Percentiles rank a stretch among this genome's conserved stretches.
phyloP scores from a whole-genome alignment of 352 stramenopile genomes.

The Sclerospora graminicola region DNA sequence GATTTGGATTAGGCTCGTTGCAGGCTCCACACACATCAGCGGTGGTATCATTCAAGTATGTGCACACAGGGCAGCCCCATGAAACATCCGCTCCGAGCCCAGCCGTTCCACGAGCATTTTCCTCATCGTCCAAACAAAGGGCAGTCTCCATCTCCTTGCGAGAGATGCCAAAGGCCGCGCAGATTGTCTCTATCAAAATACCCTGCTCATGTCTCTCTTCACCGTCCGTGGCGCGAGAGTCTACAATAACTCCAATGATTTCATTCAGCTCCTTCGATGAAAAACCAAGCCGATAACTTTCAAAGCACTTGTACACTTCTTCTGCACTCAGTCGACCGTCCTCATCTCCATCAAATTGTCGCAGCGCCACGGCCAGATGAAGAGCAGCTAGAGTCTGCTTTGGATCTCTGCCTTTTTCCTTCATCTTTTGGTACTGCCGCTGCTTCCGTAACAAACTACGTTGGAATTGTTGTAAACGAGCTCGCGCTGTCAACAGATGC shows the following conservation, averaged over 20 bases:
- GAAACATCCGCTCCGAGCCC: slow-evolving; percentile 9
- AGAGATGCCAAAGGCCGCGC: slow-evolving; percentile 52
- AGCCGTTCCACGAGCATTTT: slow-evolving; percentile 9
- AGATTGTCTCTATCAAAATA: slow-evolving; percentile 60
- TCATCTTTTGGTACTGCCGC: slow-evolving; percentile 31
- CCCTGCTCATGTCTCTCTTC: slow-evolving; percentile 20
- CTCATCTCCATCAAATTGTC: slow-evolving; percentile 63
- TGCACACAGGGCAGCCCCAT: slow-evolving; percentile 72
- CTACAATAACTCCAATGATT: slow-evolving; percentile 70
- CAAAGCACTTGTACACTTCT: slow-evolving; percentile 74
- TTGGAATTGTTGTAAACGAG: slow-evolving; percentile 80
- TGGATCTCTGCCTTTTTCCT: slow-evolving; percentile 24
- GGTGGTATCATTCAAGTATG: slow-evolving; percentile 50
- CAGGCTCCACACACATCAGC: slow-evolving; percentile 39
- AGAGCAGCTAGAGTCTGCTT: slow-evolving; percentile 19
- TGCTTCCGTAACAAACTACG: slow-evolving; percentile 60
- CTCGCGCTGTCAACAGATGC: slow-evolving; percentile 80
- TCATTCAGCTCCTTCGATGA: slow-evolving; percentile 74
- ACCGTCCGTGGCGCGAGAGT: slow-evolving; percentile 32
- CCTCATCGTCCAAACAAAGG: slow-evolving; percentile 34
- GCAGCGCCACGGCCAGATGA: slow-evolving; percentile 44
- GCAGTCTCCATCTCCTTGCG: slow-evolving; percentile 39
- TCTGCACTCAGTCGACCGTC: slow-evolving; percentile 53
- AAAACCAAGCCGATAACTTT: slow-evolving; percentile 80
- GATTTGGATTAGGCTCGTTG: slow-evolving; percentile 48